A percentile compares a stretch with the other conserved stretches of the same genome.
Evolutionary conservation across 2,329 filamentous ascomycete genomes (phyloP).

Genomic region (Exophiala sp.): DNA sequence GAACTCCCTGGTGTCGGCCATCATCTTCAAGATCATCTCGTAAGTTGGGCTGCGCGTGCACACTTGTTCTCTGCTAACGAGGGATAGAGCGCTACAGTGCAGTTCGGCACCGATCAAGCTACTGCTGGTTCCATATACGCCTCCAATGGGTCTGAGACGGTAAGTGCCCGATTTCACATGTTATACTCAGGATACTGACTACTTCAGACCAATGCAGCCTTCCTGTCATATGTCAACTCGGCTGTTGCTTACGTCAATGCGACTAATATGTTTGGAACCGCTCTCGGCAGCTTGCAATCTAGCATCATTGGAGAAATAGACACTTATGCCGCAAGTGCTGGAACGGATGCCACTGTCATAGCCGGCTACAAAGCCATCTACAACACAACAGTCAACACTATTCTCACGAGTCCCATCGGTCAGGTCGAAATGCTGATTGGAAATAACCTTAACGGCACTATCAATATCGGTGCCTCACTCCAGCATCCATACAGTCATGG

Average conservation of each 20-base stretch:
- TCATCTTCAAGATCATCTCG: constrained; percentile 62
- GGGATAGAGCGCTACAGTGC: constrained; percentile 32
- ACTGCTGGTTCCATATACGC: constrained; percentile 34
- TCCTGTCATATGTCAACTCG: constrained; percentile 26
- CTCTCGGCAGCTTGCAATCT: constrained; percentile 7
- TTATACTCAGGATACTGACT: constrained; percentile 7
- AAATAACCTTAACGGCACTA: constrained; percentile 25
- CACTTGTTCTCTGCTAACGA: background rate
- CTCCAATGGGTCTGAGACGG: constrained; percentile 29
- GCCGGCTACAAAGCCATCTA: constrained; percentile 28
- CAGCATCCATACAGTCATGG: constrained; percentile 29
- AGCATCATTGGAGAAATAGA: constrained; percentile 10
- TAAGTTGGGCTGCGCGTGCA: constrained; percentile 31
- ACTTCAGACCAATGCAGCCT: constrained; percentile 15
- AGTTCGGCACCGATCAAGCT: constrained; percentile 30
- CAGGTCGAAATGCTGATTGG: constrained; percentile 30
- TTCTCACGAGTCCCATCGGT: constrained; percentile 21
- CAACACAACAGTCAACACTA: constrained; percentile 19
- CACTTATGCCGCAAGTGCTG: constrained; percentile 10
- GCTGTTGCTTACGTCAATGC: constrained; percentile 25
- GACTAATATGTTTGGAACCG: constrained; percentile 24
- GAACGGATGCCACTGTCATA: constrained; percentile 13
- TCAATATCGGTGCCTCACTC: constrained; percentile 22
- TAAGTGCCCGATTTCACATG: constrained; percentile 25
- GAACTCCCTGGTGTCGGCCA: constrained; percentile 62